Evolutionary conservation across 1,139 yeast species (phyloP).

Genomic region (Sugiyamaella neomexicana): DNA sequence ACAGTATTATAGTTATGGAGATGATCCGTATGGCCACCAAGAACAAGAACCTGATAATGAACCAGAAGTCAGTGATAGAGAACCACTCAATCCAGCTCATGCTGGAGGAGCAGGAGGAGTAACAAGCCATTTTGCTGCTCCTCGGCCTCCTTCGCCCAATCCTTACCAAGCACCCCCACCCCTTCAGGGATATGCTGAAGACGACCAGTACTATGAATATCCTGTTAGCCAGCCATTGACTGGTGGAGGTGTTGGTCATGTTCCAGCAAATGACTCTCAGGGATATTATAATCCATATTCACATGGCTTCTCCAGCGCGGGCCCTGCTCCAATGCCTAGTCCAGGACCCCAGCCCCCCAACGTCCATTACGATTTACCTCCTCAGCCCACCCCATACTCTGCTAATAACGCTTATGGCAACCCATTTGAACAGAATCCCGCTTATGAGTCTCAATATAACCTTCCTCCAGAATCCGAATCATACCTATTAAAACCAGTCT

Average conservation of each 20-base stretch:
- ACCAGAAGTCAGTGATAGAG: not conserved
- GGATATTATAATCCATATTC: constrained; percentile 7
- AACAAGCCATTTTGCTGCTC: not conserved
- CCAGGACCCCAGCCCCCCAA: not conserved
- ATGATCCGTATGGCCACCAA: constrained; percentile 18
- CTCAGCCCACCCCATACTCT: constrained; percentile 3
- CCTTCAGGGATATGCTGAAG: constrained; percentile 12
- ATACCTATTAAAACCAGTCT: constrained; percentile 27
- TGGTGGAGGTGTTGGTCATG: not conserved
- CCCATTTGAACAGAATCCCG: constrained; percentile 8
- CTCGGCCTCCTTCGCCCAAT: not conserved
- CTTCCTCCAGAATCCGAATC: constrained; percentile 25
- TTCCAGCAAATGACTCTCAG: not conserved
- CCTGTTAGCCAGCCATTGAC: constrained; percentile 3
- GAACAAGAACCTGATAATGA: not conserved
- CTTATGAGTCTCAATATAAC: constrained; percentile 11
- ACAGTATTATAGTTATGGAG: constrained; percentile 15
- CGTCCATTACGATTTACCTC: constrained; percentile 7
- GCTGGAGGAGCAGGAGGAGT: not conserved
- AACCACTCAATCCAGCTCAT: constrained; percentile 4
- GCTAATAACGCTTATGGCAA: constrained; percentile 3
- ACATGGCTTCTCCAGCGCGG: not conserved
- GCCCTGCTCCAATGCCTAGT: not conserved
- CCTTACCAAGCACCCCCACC: constrained; percentile 1
- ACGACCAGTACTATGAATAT: constrained; percentile 13